A percentile compares a stretch with the other conserved stretches of the same genome.
These are phyloP conservation scores for Pseudogymnoascus sp. DNA, from an alignment of 2,329 filamentous ascomycete species.

Conservation along the genomic window DNA sequence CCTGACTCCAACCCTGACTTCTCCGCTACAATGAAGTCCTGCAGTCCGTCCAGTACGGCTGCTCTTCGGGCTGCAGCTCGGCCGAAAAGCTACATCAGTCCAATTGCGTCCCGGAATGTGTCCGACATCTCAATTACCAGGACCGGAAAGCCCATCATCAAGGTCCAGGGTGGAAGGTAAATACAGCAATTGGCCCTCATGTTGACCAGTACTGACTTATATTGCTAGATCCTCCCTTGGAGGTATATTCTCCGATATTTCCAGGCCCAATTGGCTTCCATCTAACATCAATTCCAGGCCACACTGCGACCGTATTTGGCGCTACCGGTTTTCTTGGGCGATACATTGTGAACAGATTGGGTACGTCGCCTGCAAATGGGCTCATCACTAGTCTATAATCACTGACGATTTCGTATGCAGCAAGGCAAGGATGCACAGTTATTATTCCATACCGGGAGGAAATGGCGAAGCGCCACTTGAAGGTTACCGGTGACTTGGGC, in stretches of 20 bases:
- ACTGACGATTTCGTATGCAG: constrained; percentile 40
- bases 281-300: constrained; percentile 48
- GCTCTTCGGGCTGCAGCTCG: constrained; percentile 50
- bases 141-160: constrained; percentile 91
- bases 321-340: constrained; percentile 91
- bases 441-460: constrained; percentile 92
- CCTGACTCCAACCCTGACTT: constrained; percentile 7
- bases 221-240: constrained; percentile 66
- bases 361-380: constrained; percentile 37
- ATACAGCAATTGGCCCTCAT: constrained; percentile 26
- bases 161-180: constrained; percentile 82
- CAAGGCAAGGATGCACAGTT: constrained; percentile 88
- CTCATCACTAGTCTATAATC: background rate
- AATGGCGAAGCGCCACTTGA: constrained; percentile 95
- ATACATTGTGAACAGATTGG: constrained; percentile 94
- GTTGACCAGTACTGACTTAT: background rate
- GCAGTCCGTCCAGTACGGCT: constrained; percentile 41
- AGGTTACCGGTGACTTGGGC: constrained; percentile 90
- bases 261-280: constrained; percentile 19
- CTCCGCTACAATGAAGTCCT: constrained; percentile 31
- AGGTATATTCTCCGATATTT: constrained; percentile 47
- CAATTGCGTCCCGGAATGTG: constrained; percentile 44
- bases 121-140: constrained; percentile 89
- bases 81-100: constrained; percentile 39
- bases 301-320: constrained; percentile 96